Percentiles rank a stretch among this genome's conserved stretches.
These are phyloP conservation scores for Penicillium sp. DNA, from an alignment of 2,329 filamentous ascomycete species.

Conservation along the genomic window DNA sequence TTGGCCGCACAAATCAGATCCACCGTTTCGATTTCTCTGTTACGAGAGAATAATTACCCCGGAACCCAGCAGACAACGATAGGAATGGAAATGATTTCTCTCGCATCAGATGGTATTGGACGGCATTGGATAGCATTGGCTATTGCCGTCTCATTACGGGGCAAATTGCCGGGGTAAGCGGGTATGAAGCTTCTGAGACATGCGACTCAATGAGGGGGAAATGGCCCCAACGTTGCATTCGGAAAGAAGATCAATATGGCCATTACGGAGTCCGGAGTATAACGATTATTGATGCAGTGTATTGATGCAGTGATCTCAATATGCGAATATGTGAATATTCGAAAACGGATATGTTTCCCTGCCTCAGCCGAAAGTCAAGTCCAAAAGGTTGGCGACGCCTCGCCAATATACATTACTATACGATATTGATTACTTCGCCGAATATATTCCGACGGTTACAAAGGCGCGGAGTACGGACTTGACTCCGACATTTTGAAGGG, in stretches of 20 bases:
- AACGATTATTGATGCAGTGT: not conserved
- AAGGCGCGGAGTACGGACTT: not conserved
- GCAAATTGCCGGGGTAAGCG: conserved; percentile 14
- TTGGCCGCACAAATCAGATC: conserved; percentile 15
- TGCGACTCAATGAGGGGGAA: conserved; percentile 14
- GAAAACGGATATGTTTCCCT: not conserved
- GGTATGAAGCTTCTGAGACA: conserved; percentile 3
- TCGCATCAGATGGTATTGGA: not conserved
- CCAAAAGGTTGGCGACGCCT: too few relatives aligned
- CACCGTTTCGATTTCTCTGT: conserved; percentile 8
- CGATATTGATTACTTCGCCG: not conserved
- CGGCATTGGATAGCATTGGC: conserved; percentile 2
- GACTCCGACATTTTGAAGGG: not conserved
- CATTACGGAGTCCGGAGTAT: too few relatives aligned
- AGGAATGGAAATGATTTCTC: not conserved
- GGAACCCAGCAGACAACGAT: conserved; percentile 1
- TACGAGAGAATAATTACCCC: conserved; percentile 29
- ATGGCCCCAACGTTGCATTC: conserved; percentile 17
- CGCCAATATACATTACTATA: too few relatives aligned
- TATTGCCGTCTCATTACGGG: not conserved
- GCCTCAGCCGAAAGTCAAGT: not conserved
- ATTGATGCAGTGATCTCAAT: not conserved
- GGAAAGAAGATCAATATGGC: not conserved
- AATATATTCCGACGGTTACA: not conserved
- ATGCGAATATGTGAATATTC: not conserved